Evolutionary conservation across 208 protist species (phyloP).

Genomic region (Plasmodiophora brassicae): DNA sequence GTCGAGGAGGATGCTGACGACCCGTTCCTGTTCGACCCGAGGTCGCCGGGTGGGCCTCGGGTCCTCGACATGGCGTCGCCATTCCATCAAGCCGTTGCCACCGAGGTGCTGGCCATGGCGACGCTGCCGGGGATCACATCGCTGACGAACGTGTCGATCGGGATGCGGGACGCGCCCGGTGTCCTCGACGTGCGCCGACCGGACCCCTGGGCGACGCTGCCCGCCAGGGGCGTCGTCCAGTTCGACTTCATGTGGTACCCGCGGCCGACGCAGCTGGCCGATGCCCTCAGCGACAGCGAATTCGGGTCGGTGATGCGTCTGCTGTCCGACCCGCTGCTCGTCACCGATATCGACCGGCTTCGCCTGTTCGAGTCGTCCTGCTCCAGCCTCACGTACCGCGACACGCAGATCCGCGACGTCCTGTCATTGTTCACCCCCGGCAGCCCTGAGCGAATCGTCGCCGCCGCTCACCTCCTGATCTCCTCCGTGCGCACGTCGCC

Average conservation of each 20-base stretch:
- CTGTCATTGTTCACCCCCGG: background rate
- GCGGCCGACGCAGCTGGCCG: background rate
- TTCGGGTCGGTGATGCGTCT: background rate
- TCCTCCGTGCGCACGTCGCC: background rate
- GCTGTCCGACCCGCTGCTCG: background rate
- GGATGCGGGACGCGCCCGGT: background rate
- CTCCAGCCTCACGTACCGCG: background rate
- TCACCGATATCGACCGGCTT: background rate
- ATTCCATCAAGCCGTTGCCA: background rate
- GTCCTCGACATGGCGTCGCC: background rate
- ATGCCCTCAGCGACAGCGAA: background rate
- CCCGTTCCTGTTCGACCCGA: background rate
- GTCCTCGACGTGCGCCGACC: background rate
- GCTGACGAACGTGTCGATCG: background rate
- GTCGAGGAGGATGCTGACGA: background rate
- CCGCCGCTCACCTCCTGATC: background rate
- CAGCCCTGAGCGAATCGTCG: background rate
- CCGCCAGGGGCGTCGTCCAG: background rate
- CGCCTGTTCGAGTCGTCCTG: background rate
- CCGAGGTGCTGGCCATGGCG: background rate
- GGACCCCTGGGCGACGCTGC: background rate
- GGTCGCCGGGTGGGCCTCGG: background rate
- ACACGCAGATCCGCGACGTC: background rate
- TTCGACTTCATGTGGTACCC: background rate
- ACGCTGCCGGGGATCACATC: background rate